phyloP scores from a whole-genome alignment of 371 early-diverging fungal genomes.

The Apophysomyces sp. region DNA sequence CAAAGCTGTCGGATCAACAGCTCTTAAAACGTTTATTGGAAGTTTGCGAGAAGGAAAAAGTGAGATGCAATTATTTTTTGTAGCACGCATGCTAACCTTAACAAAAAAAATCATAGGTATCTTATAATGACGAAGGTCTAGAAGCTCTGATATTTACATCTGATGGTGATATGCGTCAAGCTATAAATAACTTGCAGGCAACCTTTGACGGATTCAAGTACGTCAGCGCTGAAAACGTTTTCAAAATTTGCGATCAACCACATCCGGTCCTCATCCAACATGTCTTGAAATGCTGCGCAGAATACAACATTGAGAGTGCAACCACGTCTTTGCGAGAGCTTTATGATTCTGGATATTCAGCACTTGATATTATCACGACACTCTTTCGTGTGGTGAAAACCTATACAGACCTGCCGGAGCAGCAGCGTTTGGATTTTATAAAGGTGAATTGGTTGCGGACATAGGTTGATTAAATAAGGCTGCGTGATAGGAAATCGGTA shows the following conservation, averaged over 20 bases:
- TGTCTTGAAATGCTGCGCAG: constrained; percentile 69
- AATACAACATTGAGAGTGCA: constrained; percentile 73
- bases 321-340: constrained; percentile 64
- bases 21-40: constrained; percentile 77
- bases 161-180: constrained; percentile 99
- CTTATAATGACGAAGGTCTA: constrained; percentile 83
- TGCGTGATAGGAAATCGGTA: constrained; percentile 73
- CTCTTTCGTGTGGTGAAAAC: constrained; percentile 85
- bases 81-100: not conserved
- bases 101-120: constrained; percentile 49
- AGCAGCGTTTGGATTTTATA: constrained; percentile 74
- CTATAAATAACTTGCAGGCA: constrained; percentile 96
- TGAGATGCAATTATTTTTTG: constrained; percentile 21
- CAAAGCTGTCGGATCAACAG: constrained; percentile 75
- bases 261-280: constrained; percentile 82
- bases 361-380: constrained; percentile 90
- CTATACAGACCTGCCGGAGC: constrained; percentile 36
- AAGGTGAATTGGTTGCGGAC: constrained; percentile 49
- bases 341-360: constrained; percentile 83
- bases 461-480: not conserved
- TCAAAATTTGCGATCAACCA: constrained; percentile 95
- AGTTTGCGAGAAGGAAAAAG: constrained; percentile 84
- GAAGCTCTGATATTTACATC: constrained; percentile 94
- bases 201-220: constrained; percentile 84
- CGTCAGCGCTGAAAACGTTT: constrained; percentile 88